These are phyloP conservation scores for Blastocystis sp. DNA, from an alignment of 352 stramenopile genomes.

Conservation along the genomic window DNA sequence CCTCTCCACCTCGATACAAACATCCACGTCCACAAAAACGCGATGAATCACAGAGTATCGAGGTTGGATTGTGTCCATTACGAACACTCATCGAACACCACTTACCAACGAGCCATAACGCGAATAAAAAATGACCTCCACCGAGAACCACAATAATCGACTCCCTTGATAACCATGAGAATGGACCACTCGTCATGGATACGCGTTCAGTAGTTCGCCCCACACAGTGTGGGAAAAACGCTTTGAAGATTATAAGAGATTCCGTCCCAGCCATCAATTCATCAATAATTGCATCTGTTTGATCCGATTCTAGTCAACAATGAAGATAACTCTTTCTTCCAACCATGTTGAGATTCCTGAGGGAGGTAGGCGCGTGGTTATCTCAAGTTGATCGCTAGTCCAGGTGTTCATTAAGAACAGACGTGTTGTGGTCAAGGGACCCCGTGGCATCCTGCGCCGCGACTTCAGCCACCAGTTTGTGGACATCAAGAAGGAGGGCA, in stretches of 20 bases:
- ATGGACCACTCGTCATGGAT: neutral
- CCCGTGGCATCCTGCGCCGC: slow-evolving; percentile 80
- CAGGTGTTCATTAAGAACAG: slow-evolving; percentile 82
- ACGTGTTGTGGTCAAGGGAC: slow-evolving; percentile 85
- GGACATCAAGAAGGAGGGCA: slow-evolving; percentile 74
- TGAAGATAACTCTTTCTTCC: slow-evolving; percentile 64
- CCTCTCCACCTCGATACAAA: too few relatives aligned
- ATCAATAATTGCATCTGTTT: slow-evolving; percentile 7
- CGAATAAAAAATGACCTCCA: too few relatives aligned
- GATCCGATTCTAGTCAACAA: neutral
- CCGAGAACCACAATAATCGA: too few relatives aligned
- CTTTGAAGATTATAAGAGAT: neutral
- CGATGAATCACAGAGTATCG: too few relatives aligned
- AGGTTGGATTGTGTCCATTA: too few relatives aligned
- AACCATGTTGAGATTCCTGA: slow-evolving; percentile 66
- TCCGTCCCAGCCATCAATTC: neutral
- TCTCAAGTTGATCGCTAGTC: slow-evolving; percentile 63
- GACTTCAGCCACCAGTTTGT: slow-evolving; percentile 93
- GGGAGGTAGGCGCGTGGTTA: slow-evolving; percentile 8
- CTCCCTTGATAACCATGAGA: neutral
- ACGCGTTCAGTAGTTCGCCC: too few relatives aligned
- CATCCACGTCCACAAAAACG: too few relatives aligned
- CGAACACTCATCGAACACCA: too few relatives aligned
- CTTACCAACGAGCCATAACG: too few relatives aligned
- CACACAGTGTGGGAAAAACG: neutral